These are phyloP conservation scores for Blepharisma japonicum DNA, from an alignment of 73 alveolate species.

Conservation along the genomic window DNA sequence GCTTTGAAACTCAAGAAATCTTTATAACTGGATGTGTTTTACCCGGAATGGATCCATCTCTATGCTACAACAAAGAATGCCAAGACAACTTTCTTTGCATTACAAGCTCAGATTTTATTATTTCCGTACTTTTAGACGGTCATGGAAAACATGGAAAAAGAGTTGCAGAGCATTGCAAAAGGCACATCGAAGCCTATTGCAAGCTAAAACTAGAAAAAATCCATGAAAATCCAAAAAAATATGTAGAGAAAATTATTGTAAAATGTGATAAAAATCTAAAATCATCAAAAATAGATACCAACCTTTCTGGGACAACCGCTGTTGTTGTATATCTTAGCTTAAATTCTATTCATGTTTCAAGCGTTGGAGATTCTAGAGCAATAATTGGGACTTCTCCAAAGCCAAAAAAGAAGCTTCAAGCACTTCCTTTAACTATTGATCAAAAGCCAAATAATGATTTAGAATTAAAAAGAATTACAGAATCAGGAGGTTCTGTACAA, in stretches of 20 bases:
- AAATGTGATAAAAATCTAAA: not conserved
- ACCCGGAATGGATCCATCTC: conserved; percentile 29
- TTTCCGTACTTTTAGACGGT: conserved; percentile 15
- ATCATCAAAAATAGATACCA: not conserved
- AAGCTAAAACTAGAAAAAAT: not conserved
- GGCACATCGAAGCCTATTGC: not conserved
- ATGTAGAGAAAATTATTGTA: not conserved
- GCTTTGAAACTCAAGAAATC: no score
- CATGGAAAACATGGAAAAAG: conserved; percentile 26
- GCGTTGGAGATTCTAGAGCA: conserved; percentile 60
- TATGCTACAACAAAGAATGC: conserved; percentile 4
- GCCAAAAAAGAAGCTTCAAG: conserved; percentile 28
- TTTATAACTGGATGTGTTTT: conserved; percentile 29
- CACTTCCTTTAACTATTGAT: conserved; percentile 43
- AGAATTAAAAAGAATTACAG: conserved; percentile 42
- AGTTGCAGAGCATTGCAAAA: conserved; percentile 5
- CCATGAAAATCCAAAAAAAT: not conserved
- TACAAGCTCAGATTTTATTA: not conserved
- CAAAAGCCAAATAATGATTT: conserved; percentile 42
- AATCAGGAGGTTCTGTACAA: conserved; percentile 49
- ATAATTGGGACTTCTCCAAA: conserved; percentile 30
- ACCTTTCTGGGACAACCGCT: conserved; percentile 23
- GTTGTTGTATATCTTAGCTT: not conserved
- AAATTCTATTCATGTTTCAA: conserved; percentile 35
- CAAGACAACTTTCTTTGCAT: conserved; percentile 6